Evolutionary conservation across 1,139 yeast genomes (phyloP).

Genomic region (Geotrichum carabidarum): DNA sequence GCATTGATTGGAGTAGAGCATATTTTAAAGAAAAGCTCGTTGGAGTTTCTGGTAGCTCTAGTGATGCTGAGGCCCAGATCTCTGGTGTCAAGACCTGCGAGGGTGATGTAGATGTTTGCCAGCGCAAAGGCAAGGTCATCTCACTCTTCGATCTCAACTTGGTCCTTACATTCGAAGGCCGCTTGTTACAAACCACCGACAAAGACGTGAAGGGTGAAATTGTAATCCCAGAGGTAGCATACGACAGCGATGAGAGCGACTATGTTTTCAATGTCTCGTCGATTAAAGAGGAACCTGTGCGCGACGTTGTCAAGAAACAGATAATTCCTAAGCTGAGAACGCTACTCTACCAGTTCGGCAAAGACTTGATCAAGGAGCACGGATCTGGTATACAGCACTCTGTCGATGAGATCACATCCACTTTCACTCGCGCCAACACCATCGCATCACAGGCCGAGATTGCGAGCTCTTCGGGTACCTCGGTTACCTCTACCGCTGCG

Average conservation of each 20-base stretch:
- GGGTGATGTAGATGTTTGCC: constrained; percentile 95
- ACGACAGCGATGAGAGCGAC: constrained; percentile 80
- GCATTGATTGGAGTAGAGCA: constrained; percentile 80
- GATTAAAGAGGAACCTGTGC: constrained; percentile 46
- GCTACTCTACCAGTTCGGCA: constrained; percentile 60
- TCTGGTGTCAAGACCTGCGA: constrained; percentile 62
- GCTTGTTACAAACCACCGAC: constrained; percentile 26
- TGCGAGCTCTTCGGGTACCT: constrained; percentile 20
- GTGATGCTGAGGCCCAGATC: constrained; percentile 44
- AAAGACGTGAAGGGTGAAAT: constrained; percentile 57
- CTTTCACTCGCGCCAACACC: constrained; percentile 44
- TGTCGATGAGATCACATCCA: constrained; percentile 60
- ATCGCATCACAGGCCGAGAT: constrained; percentile 18
- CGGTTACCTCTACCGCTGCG: constrained; percentile 27
- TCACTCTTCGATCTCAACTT: constrained; percentile 79
- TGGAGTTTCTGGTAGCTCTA: constrained; percentile 45
- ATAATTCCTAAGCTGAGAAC: constrained; percentile 67
- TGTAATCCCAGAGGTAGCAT: constrained; percentile 88
- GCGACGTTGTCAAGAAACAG: constrained; percentile 50
- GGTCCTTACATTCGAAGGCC: constrained; percentile 56
- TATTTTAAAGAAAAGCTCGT: constrained; percentile 62
- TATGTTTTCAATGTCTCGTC: constrained; percentile 69
- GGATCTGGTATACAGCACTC: constrained; percentile 85
- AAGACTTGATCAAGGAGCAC: constrained; percentile 66
- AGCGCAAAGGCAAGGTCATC: constrained; percentile 93